phyloP scores from a whole-genome alignment of 1,139 yeast species.

The Nakaseomyces delphensis region DNA sequence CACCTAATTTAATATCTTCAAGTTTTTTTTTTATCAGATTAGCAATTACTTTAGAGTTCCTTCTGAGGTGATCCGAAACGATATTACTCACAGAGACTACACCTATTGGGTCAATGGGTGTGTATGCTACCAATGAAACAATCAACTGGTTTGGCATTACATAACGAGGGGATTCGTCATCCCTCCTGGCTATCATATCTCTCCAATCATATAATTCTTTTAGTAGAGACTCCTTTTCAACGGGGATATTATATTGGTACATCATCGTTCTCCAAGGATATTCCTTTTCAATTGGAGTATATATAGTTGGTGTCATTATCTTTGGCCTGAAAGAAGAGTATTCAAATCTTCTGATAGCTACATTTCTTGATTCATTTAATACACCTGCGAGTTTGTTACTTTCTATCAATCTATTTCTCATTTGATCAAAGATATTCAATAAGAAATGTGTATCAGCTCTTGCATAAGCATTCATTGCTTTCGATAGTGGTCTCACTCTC shows the following conservation, averaged over 20 bases:
- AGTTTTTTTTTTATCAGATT: slow-evolving; percentile 36
- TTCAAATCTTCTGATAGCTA: slow-evolving; percentile 77
- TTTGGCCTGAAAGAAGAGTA: slow-evolving; percentile 54
- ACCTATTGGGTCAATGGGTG: slow-evolving; percentile 52
- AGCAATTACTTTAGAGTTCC: slow-evolving; percentile 50
- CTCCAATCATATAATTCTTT: slow-evolving; percentile 73
- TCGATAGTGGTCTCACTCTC: slow-evolving; percentile 80
- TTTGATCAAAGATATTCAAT: slow-evolving; percentile 66
- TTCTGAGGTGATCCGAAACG: slow-evolving; percentile 50
- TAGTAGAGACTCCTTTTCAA: slow-evolving; percentile 47
- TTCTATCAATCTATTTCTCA: slow-evolving; percentile 56
- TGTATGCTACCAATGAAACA: slow-evolving; percentile 48
- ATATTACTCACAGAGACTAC: slow-evolving; percentile 45
- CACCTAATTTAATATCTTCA: slow-evolving; percentile 3
- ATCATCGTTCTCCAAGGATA: slow-evolving; percentile 57
- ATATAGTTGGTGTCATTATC: slow-evolving; percentile 32
- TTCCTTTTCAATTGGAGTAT: slow-evolving; percentile 41
- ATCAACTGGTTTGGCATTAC: slow-evolving; percentile 77
- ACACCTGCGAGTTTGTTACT: slow-evolving; percentile 50
- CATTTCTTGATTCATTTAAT: slow-evolving; percentile 65
- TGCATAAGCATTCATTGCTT: slow-evolving; percentile 77
- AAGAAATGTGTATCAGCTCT: slow-evolving; percentile 92
- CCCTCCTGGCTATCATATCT: slow-evolving; percentile 59
- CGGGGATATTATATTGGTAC: slow-evolving; percentile 57
- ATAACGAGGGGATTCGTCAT: slow-evolving; percentile 79